phyloP scores from a whole-genome alignment of 208 protist species.

The Leishmania guyanensis region DNA sequence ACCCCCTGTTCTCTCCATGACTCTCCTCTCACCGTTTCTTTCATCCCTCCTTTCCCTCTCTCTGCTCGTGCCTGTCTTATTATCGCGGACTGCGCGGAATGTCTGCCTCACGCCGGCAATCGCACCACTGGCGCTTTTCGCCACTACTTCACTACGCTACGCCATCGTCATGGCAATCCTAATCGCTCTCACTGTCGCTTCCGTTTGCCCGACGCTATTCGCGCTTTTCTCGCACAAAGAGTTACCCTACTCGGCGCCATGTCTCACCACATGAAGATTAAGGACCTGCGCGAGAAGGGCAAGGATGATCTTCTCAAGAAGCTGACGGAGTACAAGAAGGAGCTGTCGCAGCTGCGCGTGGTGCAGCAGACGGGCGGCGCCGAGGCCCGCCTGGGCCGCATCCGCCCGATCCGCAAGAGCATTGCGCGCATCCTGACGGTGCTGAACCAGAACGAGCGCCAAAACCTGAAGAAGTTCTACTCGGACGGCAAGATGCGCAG shows the following conservation, averaged over 20 bases:
- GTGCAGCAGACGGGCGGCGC: conserved; percentile 94
- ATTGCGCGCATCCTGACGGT: conserved; percentile 98
- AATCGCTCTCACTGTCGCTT: neutral
- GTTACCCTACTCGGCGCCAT: conserved; percentile 37
- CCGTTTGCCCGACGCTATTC: neutral
- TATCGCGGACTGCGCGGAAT: neutral
- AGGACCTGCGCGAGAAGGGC: conserved; percentile 93
- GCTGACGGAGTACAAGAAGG: conserved; percentile 97
- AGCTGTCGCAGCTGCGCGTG: conserved; percentile 96
- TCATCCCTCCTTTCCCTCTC: neutral
- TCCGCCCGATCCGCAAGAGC: conserved; percentile 96
- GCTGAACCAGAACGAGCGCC: conserved; percentile 95
- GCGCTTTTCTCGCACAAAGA: neutral
- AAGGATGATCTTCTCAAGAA: conserved; percentile 97
- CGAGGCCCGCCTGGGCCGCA: conserved; percentile 94
- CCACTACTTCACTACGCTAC: neutral
- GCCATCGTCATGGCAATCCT: neutral
- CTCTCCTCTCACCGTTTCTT: too few relatives aligned
- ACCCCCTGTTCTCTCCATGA: neutral
- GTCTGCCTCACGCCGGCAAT: neutral
- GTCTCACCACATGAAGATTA: conserved; percentile 88
- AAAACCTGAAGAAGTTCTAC: conserved; percentile 95
- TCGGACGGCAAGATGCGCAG: conserved; percentile 87
- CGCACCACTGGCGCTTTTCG: neutral
- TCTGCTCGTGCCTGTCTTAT: neutral